Percentiles rank a stretch among this genome's conserved stretches.
Conservation (phyloP, 139 green algal genomes). For the Volvox reticuliferus region DNA sequence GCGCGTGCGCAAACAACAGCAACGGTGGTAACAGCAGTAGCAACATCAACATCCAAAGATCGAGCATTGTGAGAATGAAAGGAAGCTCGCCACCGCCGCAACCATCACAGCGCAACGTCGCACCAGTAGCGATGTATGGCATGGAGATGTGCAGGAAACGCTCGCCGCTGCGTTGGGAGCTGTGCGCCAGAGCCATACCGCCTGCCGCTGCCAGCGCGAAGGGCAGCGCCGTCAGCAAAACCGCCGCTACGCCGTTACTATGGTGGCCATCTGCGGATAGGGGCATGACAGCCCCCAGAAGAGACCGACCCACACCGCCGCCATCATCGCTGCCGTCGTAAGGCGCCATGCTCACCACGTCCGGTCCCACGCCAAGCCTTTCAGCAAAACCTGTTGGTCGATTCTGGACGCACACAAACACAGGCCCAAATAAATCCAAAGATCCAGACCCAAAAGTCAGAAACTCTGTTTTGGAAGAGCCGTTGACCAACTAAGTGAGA, state of each 20-base stretch:
- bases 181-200: slow-evolving; percentile 28
- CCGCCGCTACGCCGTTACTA: slow-evolving; percentile 5
- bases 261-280: background rate
- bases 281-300: background rate
- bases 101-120: background rate
- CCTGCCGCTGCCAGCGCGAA: slow-evolving; percentile 10
- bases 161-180: slow-evolving; percentile 27
- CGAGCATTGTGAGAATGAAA: background rate
- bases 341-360: background rate
- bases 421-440: too few relatives aligned
- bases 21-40: background rate
- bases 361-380: background rate
- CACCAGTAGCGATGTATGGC: slow-evolving; percentile 40
- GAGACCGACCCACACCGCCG: background rate
- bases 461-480: too few relatives aligned
- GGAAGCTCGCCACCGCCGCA: too few relatives aligned
- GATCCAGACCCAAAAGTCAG: too few relatives aligned
- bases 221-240: slow-evolving; percentile 39
- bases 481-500: too few relatives aligned
- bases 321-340: background rate
- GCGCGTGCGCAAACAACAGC: background rate
- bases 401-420: too few relatives aligned
- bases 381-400: too few relatives aligned
- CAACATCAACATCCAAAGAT: background rate
- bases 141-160: slow-evolving; percentile 28